Evolutionary conservation across 179 eudicot species (phyloP), one percentile per base, ranked within the genome.

Genomic region (Silene noctiflora): DNA sequence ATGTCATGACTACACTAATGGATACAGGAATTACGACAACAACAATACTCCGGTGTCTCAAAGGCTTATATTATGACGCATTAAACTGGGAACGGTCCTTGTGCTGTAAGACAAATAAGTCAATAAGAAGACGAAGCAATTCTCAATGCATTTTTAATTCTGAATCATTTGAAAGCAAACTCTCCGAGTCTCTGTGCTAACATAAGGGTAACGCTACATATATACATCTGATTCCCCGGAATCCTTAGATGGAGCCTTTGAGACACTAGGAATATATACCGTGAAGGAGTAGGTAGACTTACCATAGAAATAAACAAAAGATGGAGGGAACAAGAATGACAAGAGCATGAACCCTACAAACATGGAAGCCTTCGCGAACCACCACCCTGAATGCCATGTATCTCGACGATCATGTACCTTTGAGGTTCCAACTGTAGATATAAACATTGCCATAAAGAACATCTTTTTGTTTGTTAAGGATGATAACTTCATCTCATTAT

Each of bases 351-450:
- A 83, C 48, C 80, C 85, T 9, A 85, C 27, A 81, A 88, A 82
- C 76, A 88, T 72, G 66, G 84, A 58, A 69, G 86, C 80, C 81
- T 89, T 89, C 13, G 83, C 86, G 53, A 84, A 73, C 93, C 93
- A 89, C 90, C 90, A 89, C 76, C 85, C 87, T 11, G 93, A 88
- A 79, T 88, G 89, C 93, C 91, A 88, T n/a, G 81, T 67, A 48
- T 88, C 93, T 81, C 90, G 79, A 14, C 76, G 74, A 39, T 69
- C 85, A 44, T 70, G 71, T 61, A 89, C 75, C 69, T 86, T 88
- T 27, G 90, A 82, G 79, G 91, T 89, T 11, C 90, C 88, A 12
- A 72, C 84, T n/a, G 93, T 85, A 4, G 89, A 83, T 10, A 89
- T 75, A 78, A 89, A 89, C 91, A 89, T 89, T 60, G 82, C 60